A percentile compares a stretch with the other conserved stretches of the same genome.
These are phyloP conservation scores for Solanum clarkiae DNA, from an alignment of 257 asterid genomes.

Conservation along the genomic window DNA sequence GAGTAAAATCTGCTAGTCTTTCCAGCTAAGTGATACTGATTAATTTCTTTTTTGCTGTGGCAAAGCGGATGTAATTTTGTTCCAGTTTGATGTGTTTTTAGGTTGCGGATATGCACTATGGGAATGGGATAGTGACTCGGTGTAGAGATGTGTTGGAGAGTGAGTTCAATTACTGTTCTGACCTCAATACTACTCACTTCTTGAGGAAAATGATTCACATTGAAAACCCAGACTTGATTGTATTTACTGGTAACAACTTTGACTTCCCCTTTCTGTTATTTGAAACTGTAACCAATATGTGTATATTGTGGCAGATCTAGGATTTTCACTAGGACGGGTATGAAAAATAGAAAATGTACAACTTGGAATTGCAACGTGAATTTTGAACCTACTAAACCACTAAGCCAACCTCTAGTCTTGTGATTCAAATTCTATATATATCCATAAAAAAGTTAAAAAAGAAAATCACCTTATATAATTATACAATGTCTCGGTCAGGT, in stretches of 20 bases:
- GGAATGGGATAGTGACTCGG: slow-evolving; percentile 75
- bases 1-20: too few relatives aligned
- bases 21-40: too few relatives aligned
- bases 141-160: slow-evolving; percentile 73
- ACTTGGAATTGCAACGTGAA: too few relatives aligned
- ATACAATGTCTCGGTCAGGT: too few relatives aligned
- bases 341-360: too few relatives aligned
- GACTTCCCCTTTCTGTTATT: neutral
- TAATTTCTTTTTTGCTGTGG: neutral
- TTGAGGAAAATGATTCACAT: slow-evolving; percentile 58
- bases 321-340: too few relatives aligned
- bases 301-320: too few relatives aligned
- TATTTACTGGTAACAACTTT: slow-evolving; percentile 60
- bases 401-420: too few relatives aligned
- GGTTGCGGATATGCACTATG: slow-evolving; percentile 98
- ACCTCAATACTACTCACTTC: slow-evolving; percentile 66
- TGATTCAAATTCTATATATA: too few relatives aligned
- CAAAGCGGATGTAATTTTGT: neutral
- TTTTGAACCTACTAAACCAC: too few relatives aligned
- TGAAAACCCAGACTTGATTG: slow-evolving; percentile 90
- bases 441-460: too few relatives aligned
- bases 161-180: slow-evolving; percentile 62
- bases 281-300: neutral
- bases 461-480: too few relatives aligned
- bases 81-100: slow-evolving; percentile 8